Conservation (phyloP, 306 rosid genomes). For the Vigna hirtella region DNA sequence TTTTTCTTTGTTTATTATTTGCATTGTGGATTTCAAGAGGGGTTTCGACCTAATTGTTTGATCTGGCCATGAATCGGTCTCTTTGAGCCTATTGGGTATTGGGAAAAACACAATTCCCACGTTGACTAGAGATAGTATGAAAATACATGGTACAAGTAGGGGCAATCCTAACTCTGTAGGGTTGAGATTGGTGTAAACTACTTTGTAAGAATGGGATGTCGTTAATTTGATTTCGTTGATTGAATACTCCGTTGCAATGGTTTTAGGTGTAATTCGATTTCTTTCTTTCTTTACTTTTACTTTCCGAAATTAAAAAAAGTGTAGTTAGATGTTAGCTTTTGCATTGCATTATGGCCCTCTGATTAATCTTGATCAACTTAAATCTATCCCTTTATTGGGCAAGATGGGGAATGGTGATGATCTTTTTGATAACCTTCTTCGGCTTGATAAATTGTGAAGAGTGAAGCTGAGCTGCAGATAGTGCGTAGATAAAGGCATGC, state of each 20-base stretch:
- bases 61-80: background rate
- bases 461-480: background rate
- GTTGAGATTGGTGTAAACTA: no score
- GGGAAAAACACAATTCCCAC: no score
- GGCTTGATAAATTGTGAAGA: background rate
- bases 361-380: background rate
- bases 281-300: background rate
- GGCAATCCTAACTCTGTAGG: no score
- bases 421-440: background rate
- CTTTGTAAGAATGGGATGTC: background rate
- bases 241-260: background rate
- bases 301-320: background rate
- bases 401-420: background rate
- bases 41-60: background rate
- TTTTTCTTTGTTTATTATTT: background rate
- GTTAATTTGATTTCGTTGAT: conserved; percentile 22
- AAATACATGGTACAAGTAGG: no score
- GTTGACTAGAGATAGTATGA: no score
- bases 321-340: background rate
- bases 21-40: conserved; percentile 11
- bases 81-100: background rate
- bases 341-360: background rate
- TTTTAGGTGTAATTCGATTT: background rate
- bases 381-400: background rate
- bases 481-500: background rate